Percentiles rank a stretch among this genome's conserved stretches.
Conservation (phyloP, 768 basidiomycete species). For the Pleurotus citrinopileatus region DNA sequence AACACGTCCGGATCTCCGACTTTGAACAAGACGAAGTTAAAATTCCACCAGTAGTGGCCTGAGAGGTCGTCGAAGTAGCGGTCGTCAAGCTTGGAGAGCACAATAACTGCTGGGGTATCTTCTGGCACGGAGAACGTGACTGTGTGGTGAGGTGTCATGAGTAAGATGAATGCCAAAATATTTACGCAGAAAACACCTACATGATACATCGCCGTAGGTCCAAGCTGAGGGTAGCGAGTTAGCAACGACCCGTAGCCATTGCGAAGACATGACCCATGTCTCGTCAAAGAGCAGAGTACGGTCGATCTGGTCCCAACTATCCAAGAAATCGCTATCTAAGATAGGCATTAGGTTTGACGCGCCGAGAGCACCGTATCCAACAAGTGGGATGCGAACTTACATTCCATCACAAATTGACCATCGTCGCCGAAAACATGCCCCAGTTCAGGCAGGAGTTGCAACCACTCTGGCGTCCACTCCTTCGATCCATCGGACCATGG, state of each 20-base stretch:
- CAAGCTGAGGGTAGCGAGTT: constrained; percentile 32
- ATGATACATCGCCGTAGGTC: constrained; percentile 46
- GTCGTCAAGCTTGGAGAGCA: constrained; percentile 43
- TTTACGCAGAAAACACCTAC: constrained; percentile 24
- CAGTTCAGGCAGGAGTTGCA: constrained; percentile 36
- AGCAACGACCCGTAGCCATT: constrained; percentile 44
- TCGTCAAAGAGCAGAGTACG: constrained; percentile 48
- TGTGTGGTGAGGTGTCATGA: constrained; percentile 14
- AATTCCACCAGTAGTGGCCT: constrained; percentile 34
- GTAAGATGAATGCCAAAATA: neutral
- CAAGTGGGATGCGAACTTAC: constrained; percentile 20
- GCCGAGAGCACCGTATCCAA: neutral
- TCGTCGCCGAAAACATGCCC: constrained; percentile 48
- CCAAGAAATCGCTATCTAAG: constrained; percentile 45
- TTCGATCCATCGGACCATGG: constrained; percentile 55
- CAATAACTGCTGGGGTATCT: constrained; percentile 38
- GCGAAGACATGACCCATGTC: constrained; percentile 46
- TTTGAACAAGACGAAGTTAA: constrained; percentile 47
- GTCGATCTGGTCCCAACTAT: constrained; percentile 44
- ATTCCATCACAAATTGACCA: constrained; percentile 58
- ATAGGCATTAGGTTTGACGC: neutral
- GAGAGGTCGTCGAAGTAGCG: constrained; percentile 42
- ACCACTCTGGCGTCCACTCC: constrained; percentile 55
- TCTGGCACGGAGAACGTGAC: constrained; percentile 41
- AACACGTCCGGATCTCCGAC: constrained; percentile 34